These are phyloP conservation scores for Trichoderma polysporum DNA, from an alignment of 2,329 filamentous ascomycete species.

Conservation along the genomic window DNA sequence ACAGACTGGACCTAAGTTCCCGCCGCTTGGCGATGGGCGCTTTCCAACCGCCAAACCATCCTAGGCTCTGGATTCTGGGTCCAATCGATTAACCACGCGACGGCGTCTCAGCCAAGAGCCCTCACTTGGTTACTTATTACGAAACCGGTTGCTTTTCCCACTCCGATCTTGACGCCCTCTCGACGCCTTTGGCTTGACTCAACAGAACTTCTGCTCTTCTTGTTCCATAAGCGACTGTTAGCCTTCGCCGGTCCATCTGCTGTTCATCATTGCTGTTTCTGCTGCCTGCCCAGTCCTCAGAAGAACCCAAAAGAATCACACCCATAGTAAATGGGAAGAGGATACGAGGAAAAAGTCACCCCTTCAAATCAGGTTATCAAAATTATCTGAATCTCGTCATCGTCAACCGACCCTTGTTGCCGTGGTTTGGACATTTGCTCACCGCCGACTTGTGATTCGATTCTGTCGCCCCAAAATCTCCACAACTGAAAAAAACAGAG, in stretches of 20 bases:
- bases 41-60: constrained; percentile 16
- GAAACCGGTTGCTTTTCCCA: constrained; percentile 7
- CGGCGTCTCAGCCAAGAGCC: constrained; percentile 6
- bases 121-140: neutral
- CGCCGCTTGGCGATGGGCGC: constrained; percentile 14
- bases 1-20: constrained; percentile 5
- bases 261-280: neutral
- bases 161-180: constrained; percentile 9
- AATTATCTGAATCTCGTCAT: constrained; percentile 15
- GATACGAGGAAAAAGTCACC: neutral
- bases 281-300: neutral
- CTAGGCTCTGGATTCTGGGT: constrained; percentile 11
- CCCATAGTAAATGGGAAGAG: neutral
- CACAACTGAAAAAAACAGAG: neutral
- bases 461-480: neutral
- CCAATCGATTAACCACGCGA: constrained; percentile 20
- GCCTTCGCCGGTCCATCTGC: neutral
- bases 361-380: constrained; percentile 8
- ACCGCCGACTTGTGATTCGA: constrained; percentile 20
- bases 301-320: neutral
- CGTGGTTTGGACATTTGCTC: neutral
- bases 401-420: constrained; percentile 7
- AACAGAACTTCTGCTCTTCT: neutral
- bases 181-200: constrained; percentile 13
- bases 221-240: neutral